Base-by-base conservation (phyloP, 192 early-diverging fungal species). In the Linnemannia schmuckeri region DNA sequence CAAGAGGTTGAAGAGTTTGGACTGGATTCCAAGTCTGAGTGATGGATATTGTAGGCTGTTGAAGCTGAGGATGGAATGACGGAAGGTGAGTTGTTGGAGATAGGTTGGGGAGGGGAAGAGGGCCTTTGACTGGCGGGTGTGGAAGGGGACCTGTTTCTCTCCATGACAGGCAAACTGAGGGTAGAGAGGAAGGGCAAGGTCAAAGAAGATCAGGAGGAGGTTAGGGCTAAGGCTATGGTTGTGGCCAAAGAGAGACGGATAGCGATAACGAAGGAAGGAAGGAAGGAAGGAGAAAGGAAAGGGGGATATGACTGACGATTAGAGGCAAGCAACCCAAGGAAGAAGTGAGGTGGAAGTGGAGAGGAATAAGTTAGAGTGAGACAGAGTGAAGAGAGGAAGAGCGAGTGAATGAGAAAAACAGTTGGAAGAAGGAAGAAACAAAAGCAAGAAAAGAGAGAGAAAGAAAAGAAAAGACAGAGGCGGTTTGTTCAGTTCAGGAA, bases 61-160 rank as follows among this genome's bases (percentile, higher is more conserved):
- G 76, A 68, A 4, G 30, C 76, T 42, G 76, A 37, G 1, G 12
- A 47, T 46, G 74, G 77, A 9, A 30, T 54, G 77, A 30, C 20
- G 9, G 30, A 37, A 8, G 27, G 74, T 30, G 70, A 46, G 35
- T 38, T 41, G 54, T 47, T 30, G 73, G 70, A 20, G 72, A 46
- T 27, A 7, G 55, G 71, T 13, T 40, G 61, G 13, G 72, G 72
- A 30, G 55, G 72, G 6, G 77, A 54, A n/a, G 70, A 55, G 30
- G 70, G 77, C 69, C 66, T 35, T 38, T 72, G 24, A 33, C 33
- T 8, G 70, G 70, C 54, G 57, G 44, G 6, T 70, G 27, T 71
- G 24, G 69, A 49, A 70, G 79, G 40, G 61, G 15, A 55, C 44
- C 74, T 46, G 33, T 40, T 18, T 20, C 57, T 69, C 47, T 75